phyloP scores from a whole-genome alignment of 1,139 yeast genomes.

The Yamadazyma diospyri region DNA sequence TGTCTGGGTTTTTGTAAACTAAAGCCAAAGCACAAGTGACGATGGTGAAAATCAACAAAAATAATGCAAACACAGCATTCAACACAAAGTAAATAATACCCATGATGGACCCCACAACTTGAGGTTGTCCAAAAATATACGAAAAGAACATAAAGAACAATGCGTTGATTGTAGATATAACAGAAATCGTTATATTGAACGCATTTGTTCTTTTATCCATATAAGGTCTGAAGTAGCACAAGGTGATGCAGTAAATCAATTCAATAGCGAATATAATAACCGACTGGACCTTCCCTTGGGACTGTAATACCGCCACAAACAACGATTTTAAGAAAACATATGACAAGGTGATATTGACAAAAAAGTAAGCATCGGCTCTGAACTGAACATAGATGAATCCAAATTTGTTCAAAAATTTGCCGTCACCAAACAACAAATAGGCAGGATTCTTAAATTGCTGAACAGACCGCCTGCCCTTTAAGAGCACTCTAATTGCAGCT shows the following conservation, averaged over 20 bases:
- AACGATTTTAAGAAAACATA: constrained; percentile 74
- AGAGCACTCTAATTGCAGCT: constrained; percentile 70
- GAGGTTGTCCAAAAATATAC: constrained; percentile 77
- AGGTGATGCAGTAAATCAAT: constrained; percentile 56
- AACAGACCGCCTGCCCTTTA: constrained; percentile 69
- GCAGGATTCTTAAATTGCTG: constrained; percentile 87
- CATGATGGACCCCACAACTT: constrained; percentile 83
- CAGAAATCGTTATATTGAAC: constrained; percentile 81
- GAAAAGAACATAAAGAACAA: constrained; percentile 88
- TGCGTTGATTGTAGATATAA: constrained; percentile 77
- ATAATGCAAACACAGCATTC: constrained; percentile 85
- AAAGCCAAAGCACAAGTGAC: constrained; percentile 84
- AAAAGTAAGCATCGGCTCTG: constrained; percentile 85
- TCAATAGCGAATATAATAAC: constrained; percentile 74
- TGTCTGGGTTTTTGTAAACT: constrained; percentile 88
- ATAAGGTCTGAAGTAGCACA: constrained; percentile 78
- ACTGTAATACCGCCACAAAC: constrained; percentile 83
- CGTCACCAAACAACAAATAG: constrained; percentile 82
- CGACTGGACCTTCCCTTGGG: constrained; percentile 76
- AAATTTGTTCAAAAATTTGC: constrained; percentile 73
- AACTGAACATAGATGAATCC: constrained; percentile 92
- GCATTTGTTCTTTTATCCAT: constrained; percentile 94
- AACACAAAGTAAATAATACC: constrained; percentile 88
- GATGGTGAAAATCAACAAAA: constrained; percentile 78
- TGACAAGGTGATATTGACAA: constrained; percentile 59